Conservation (phyloP, 768 basidiomycete genomes). For the Hygrophoropsis aurantiaca region DNA sequence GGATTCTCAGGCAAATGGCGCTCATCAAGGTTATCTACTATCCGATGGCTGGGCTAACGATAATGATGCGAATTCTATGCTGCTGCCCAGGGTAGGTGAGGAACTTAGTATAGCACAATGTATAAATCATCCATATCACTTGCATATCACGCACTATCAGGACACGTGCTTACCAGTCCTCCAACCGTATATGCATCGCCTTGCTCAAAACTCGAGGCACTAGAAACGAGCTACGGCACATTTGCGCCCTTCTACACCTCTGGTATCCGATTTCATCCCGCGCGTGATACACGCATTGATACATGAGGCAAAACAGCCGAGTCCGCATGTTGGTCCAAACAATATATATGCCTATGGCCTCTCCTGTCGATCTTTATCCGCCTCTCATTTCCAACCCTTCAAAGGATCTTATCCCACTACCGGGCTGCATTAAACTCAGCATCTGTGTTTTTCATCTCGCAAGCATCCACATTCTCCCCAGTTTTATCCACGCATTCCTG, state of each 20-base stretch:
- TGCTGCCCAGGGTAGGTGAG: too few relatives aligned
- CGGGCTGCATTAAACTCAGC: conserved; percentile 1
- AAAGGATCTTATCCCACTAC: conserved; percentile 18
- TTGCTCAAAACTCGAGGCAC: conserved; percentile 1
- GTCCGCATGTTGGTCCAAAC: conserved; percentile 22
- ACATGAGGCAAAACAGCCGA: conserved; percentile 29
- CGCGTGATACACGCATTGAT: conserved; percentile 17
- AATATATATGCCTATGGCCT: conserved; percentile 10
- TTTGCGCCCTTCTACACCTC: conserved; percentile 4
- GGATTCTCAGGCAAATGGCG: too few relatives aligned
- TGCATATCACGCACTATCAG: background rate
- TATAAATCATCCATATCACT: background rate
- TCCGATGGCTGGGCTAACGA: too few relatives aligned
- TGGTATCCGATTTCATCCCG: background rate
- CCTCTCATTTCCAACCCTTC: too few relatives aligned
- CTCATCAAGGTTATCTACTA: too few relatives aligned
- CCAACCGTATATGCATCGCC: conserved; percentile 11
- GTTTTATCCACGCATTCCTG: conserved; percentile 15
- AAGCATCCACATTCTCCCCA: too few relatives aligned
- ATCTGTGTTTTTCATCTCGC: too few relatives aligned
- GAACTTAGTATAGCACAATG: too few relatives aligned
- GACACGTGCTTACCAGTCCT: background rate
- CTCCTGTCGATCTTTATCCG: too few relatives aligned
- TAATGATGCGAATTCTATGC: too few relatives aligned
- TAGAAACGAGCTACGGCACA: conserved; percentile 11